Conservation (phyloP, 2,329 filamentous ascomycete genomes). For the Penicillium aurantiogriseum region DNA sequence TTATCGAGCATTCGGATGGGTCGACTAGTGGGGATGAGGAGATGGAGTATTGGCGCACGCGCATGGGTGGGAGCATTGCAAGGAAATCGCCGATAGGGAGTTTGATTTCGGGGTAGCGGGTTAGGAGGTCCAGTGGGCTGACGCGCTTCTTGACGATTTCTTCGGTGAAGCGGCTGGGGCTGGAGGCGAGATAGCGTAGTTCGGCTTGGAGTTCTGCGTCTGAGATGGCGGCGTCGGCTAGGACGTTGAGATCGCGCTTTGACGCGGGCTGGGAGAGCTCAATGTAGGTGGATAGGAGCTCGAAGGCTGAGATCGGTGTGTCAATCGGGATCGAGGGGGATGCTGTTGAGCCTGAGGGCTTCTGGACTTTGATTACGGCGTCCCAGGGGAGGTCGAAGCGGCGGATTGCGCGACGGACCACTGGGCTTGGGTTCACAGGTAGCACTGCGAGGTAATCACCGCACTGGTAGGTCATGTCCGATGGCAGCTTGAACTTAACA, state of each 20-base stretch:
- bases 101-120: conserved; percentile 58
- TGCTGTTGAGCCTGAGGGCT: conserved; percentile 45
- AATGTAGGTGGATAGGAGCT: conserved; percentile 67
- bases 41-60: conserved; percentile 75
- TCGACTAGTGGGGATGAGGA: conserved; percentile 69
- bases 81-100: conserved; percentile 68
- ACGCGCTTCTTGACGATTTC: conserved; percentile 57
- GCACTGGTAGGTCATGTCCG: conserved; percentile 63
- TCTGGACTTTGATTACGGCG: conserved; percentile 60
- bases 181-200: conserved; percentile 31
- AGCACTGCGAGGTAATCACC: conserved; percentile 76
- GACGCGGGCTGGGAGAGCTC: conserved; percentile 72
- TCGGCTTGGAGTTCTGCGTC: conserved; percentile 50
- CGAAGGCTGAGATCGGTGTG: conserved; percentile 58
- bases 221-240: conserved; percentile 47
- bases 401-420: conserved; percentile 62
- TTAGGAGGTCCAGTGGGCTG: conserved; percentile 62
- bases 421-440: conserved; percentile 65
- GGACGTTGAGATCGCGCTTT: conserved; percentile 57
- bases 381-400: conserved; percentile 68
- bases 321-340: conserved; percentile 51
- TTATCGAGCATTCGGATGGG: conserved; percentile 60
- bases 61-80: conserved; percentile 72
- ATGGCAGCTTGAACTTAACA: conserved; percentile 67
- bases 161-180: conserved; percentile 43